These are phyloP conservation scores for Nematodospora valgi DNA, from an alignment of 805 yeast species.

Conservation along the genomic window DNA sequence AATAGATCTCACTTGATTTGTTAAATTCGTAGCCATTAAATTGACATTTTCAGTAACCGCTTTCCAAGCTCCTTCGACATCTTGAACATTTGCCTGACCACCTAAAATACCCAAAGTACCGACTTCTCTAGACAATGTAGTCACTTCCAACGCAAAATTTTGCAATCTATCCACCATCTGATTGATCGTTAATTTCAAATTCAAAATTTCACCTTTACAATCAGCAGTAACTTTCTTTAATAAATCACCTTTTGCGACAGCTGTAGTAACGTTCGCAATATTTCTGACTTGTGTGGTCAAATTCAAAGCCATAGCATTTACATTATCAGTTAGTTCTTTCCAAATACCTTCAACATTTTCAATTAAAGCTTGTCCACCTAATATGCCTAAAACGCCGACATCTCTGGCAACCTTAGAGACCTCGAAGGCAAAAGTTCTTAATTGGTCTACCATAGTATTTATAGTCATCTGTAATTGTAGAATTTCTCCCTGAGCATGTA, in stretches of 20 bases:
- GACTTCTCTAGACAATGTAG: slow-evolving; percentile 45
- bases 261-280: slow-evolving; percentile 84
- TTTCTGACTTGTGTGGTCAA: slow-evolving; percentile 85
- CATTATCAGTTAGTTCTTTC: slow-evolving; percentile 83
- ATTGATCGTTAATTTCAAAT: slow-evolving; percentile 45
- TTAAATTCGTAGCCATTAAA: slow-evolving; percentile 46
- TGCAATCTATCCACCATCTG: slow-evolving; percentile 52
- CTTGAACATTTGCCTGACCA: slow-evolving; percentile 51
- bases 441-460: slow-evolving; percentile 85
- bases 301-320: slow-evolving; percentile 86
- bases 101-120: slow-evolving; percentile 47
- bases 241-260: slow-evolving; percentile 80
- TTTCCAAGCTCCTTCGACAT: slow-evolving; percentile 50
- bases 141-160: slow-evolving; percentile 45
- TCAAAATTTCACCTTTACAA: slow-evolving; percentile 61
- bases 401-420: slow-evolving; percentile 85
- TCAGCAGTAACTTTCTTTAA: slow-evolving; percentile 83
- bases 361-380: slow-evolving; percentile 85
- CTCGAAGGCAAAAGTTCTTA: slow-evolving; percentile 79
- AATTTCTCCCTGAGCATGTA: slow-evolving; percentile 90
- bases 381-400: slow-evolving; percentile 84
- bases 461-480: slow-evolving; percentile 81
- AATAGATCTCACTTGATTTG: slow-evolving; percentile 81
- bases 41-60: slow-evolving; percentile 47
- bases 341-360: slow-evolving; percentile 82